These are phyloP conservation scores for Melanopsichium pennsylvanicum DNA, from an alignment of 1,284 basidiomycete species.

Conservation along the genomic window DNA sequence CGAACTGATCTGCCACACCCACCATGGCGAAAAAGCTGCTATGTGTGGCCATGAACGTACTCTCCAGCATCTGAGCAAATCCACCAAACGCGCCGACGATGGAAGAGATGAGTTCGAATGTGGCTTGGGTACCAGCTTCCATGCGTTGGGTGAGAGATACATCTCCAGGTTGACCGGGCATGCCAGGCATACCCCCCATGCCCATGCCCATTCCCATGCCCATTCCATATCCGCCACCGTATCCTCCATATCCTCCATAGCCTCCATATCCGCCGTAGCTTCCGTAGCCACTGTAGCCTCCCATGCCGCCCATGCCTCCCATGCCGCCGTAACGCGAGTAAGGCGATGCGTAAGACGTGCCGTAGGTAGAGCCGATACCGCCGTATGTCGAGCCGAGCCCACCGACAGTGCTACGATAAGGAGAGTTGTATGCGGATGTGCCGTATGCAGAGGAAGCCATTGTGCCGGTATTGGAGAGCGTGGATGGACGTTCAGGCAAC, in stretches of 20 bases:
- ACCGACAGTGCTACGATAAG: constrained; percentile 46
- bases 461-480: constrained; percentile 25
- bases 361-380: constrained; percentile 56
- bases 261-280: constrained; percentile 52
- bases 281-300: constrained; percentile 47
- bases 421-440: constrained; percentile 31
- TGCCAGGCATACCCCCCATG: constrained; percentile 55
- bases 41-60: constrained; percentile 98
- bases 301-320: constrained; percentile 36
- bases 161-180: constrained; percentile 55
- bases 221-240: constrained; percentile 51
- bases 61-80: constrained; percentile 96
- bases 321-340: constrained; percentile 61
- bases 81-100: constrained; percentile 96
- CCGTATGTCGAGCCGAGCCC: constrained; percentile 56
- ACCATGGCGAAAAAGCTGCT: constrained; percentile 99
- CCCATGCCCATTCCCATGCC: constrained; percentile 57
- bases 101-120: constrained; percentile 89
- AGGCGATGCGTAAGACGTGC: constrained; percentile 55
- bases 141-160: constrained; percentile 82
- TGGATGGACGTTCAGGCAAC: constrained; percentile 60
- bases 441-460: constrained; percentile 34
- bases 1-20: constrained; percentile 94
- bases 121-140: constrained; percentile 86
- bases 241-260: constrained; percentile 45